Conservation (phyloP, 2,329 filamentous ascomycete genomes). For the Chaetomiaceae sp. region DNA sequence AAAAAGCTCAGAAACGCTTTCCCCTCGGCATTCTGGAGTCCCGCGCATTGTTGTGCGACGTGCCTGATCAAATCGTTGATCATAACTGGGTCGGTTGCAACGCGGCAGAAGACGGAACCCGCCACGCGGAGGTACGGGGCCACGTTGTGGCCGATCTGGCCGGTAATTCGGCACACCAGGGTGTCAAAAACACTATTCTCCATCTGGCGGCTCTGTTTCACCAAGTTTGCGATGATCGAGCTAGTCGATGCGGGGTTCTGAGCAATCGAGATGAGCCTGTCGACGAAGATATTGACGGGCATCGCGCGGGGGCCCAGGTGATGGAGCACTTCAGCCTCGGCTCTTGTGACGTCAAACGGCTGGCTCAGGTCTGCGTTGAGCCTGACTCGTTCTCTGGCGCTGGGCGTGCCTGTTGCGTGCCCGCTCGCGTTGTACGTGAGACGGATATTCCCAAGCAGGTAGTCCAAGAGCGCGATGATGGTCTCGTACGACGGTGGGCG, state of each 20-base stretch:
- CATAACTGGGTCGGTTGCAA: slow-evolving; percentile 32
- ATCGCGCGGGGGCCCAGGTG: slow-evolving; percentile 38
- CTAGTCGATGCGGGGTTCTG: slow-evolving; percentile 50
- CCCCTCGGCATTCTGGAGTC: slow-evolving; percentile 45
- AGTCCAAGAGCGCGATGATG: slow-evolving; percentile 47
- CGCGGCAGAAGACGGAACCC: slow-evolving; percentile 44
- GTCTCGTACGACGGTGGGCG: slow-evolving; percentile 51
- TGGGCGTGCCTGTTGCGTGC: slow-evolving; percentile 38
- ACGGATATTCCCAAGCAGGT: slow-evolving; percentile 39
- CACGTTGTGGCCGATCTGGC: slow-evolving; percentile 43
- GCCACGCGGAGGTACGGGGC: slow-evolving; percentile 56
- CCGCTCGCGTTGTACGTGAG: slow-evolving; percentile 16
- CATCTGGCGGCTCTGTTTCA: slow-evolving; percentile 47
- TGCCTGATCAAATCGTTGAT: slow-evolving; percentile 40
- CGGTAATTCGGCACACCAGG: slow-evolving; percentile 50
- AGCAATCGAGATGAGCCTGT: slow-evolving; percentile 61
- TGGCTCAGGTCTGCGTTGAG: slow-evolving; percentile 28
- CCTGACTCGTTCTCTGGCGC: slow-evolving; percentile 37
- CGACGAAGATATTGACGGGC: slow-evolving; percentile 50
- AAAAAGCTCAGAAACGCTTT: slow-evolving; percentile 45
- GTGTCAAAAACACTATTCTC: slow-evolving; percentile 49
- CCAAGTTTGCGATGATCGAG: slow-evolving; percentile 53
- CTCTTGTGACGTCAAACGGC: slow-evolving; percentile 40
- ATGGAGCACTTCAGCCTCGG: slow-evolving; percentile 44
- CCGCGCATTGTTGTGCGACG: slow-evolving; percentile 40